Evolutionary conservation across 805 yeast genomes (phyloP).

Genomic region (Candida ascalaphidarum): DNA sequence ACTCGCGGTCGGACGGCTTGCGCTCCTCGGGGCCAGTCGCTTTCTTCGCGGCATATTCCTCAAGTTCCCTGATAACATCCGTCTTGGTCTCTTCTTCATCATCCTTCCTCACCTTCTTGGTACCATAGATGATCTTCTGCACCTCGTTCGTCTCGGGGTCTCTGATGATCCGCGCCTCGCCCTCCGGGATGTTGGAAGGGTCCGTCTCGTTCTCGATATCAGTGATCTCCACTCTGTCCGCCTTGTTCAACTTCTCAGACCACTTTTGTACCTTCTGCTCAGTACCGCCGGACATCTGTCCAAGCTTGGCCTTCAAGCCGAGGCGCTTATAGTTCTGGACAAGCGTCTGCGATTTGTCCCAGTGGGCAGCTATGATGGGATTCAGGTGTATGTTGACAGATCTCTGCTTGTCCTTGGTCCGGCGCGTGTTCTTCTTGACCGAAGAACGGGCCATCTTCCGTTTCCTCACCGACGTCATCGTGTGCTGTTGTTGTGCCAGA

Average conservation of each 20-base stretch:
- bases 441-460: constrained; percentile 76
- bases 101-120: constrained; percentile 30
- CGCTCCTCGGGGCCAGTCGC: constrained; percentile 39
- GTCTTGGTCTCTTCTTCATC: constrained; percentile 28
- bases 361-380: constrained; percentile 78
- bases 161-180: constrained; percentile 70
- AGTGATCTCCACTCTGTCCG: constrained; percentile 25
- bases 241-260: constrained; percentile 7
- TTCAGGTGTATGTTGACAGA: constrained; percentile 59
- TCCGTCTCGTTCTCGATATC: constrained; percentile 38
- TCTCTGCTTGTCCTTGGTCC: constrained; percentile 61
- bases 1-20: constrained; percentile 63
- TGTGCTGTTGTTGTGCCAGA: too few relatives aligned
- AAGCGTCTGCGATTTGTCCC: constrained; percentile 80
- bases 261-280: constrained; percentile 25
- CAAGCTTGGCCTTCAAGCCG: constrained; percentile 66
- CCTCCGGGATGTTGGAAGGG: constrained; percentile 60
- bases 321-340: constrained; percentile 79
- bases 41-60: constrained; percentile 35
- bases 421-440: constrained; percentile 60
- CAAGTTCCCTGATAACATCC: constrained; percentile 62
- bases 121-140: constrained; percentile 61
- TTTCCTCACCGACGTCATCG: constrained; percentile 70
- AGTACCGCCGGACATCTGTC: constrained; percentile 67
- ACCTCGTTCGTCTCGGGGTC: constrained; percentile 61